Base-by-base conservation (phyloP, 345 rosid species). In the Salix brachista region DNA sequence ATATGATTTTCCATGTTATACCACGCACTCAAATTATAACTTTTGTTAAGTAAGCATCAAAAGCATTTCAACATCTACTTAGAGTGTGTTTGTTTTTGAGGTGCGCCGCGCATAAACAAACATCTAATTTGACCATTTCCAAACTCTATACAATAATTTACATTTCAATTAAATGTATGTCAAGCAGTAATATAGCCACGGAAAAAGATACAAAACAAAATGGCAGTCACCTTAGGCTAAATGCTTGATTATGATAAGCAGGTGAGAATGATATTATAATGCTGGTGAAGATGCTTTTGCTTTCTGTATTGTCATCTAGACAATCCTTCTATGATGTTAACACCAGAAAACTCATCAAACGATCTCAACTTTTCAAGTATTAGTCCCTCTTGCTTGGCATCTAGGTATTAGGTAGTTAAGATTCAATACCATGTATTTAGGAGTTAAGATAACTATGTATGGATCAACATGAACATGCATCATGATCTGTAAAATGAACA, bases 291-390 rank as follows among this genome's bases (percentile, higher is more conserved):
- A 50, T 50, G 68, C 76, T 41, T 65, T 19, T 42, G 70, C 30
- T 42, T 30, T 34, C 60, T 32, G 75, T 34, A 10, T 39, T 65
- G 58, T 70, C 73, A 79, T 77, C 76, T 67, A 56, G 66, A 73
- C 25, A 60, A 41, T 60, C 71, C 78, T 65, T 78, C 75, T 61
- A 64, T 48, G 60, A 36, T 36, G 37, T 69, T 76, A 26, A 68
- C 11, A 44, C 69, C 78, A 37, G 77, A 73, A 65, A 75, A 77
- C 74, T 88, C 89, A 28, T 86, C 88, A 23, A 89, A 74, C 36
- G 84, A 76, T 75, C 88, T 87, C 77, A 94, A 88, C 84, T 88
- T 94, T 80, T 85, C 84, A 46, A 94, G 90, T 74, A 94, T 91
- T 65, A 84, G 30, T 79, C 37, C 87, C 89, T 94, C 97, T 83